Conservation (phyloP, 108 stramenopile genomes). For the Tribonema minus region DNA sequence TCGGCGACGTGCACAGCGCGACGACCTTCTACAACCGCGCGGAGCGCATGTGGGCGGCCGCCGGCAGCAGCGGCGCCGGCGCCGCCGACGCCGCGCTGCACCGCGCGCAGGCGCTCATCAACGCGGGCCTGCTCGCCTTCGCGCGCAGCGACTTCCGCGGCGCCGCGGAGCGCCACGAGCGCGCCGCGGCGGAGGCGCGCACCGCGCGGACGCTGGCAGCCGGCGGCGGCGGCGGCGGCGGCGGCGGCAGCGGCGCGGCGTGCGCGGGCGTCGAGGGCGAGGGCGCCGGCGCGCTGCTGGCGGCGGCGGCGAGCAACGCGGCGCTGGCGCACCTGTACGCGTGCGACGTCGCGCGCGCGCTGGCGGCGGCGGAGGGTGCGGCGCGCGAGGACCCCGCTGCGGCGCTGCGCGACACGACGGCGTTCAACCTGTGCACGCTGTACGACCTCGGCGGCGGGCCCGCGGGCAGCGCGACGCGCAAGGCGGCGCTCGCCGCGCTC, state of each 20-base stretch:
- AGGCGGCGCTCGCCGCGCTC: constrained; percentile 70
- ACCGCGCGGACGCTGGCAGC: constrained; percentile 43
- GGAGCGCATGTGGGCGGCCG: neutral
- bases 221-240: constrained; percentile 34
- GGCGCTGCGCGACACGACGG: constrained; percentile 61
- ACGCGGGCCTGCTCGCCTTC: constrained; percentile 69
- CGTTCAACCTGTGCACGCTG: constrained; percentile 86
- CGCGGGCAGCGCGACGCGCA: constrained; percentile 65
- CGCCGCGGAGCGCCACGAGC: constrained; percentile 45
- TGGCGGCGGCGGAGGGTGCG: constrained; percentile 69
- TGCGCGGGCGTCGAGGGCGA: constrained; percentile 11
- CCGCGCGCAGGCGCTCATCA: constrained; percentile 53
- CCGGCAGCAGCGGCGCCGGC: neutral
- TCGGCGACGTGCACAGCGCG: constrained; percentile 64
- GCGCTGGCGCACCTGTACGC: constrained; percentile 71
- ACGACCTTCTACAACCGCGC: constrained; percentile 55
- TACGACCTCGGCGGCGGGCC: constrained; percentile 78
- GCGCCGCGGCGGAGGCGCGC: constrained; percentile 10
- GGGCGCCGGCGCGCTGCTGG: constrained; percentile 48
- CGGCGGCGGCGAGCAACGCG: constrained; percentile 70
- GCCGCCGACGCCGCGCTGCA: constrained; percentile 37
- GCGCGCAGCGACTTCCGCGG: constrained; percentile 62
- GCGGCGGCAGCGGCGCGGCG: constrained; percentile 27
- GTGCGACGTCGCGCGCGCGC: constrained; percentile 59
- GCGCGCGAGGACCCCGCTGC: constrained; percentile 70